These are phyloP conservation scores for Juncus inflexus DNA, from an alignment of 176 grass and related monocot genomes.

Conservation along the genomic window DNA sequence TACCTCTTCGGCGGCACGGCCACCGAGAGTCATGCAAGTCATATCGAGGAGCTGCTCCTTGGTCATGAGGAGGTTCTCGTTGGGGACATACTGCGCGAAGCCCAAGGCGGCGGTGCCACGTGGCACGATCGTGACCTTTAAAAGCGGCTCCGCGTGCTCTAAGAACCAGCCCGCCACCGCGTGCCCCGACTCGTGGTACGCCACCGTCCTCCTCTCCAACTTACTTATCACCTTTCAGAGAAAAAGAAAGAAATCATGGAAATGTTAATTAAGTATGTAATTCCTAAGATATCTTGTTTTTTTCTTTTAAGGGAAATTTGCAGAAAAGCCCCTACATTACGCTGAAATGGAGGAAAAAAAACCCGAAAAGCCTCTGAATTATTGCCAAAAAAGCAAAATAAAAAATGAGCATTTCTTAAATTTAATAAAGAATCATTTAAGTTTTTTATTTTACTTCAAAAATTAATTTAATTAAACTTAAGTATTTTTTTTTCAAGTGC, in stretches of 20 bases:
- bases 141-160: constrained; percentile 82
- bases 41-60: constrained; percentile 89
- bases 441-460: no score
- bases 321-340: no score
- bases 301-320: neutral
- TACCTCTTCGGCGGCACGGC: constrained; percentile 86
- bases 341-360: no score
- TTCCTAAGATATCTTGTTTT: neutral
- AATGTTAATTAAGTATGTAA: neutral
- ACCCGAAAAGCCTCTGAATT: no score
- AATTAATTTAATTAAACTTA: no score
- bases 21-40: constrained; percentile 95
- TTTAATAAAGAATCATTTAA: no score
- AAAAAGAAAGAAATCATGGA: no score
- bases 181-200: constrained; percentile 95
- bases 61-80: constrained; percentile 91
- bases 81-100: constrained; percentile 84
- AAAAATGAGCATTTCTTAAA: neutral
- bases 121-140: constrained; percentile 95
- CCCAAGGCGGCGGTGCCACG: constrained; percentile 83
- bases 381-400: neutral
- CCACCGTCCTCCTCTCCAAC: constrained; percentile 75
- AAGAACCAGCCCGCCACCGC: constrained; percentile 96
- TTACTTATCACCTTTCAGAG: constrained; percentile 74
- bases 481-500: no score